A percentile compares a stretch with the other conserved stretches of the same genome.
These are phyloP conservation scores for Maudiozyma bulderi DNA, from an alignment of 805 yeast genomes.

Conservation along the genomic window DNA sequence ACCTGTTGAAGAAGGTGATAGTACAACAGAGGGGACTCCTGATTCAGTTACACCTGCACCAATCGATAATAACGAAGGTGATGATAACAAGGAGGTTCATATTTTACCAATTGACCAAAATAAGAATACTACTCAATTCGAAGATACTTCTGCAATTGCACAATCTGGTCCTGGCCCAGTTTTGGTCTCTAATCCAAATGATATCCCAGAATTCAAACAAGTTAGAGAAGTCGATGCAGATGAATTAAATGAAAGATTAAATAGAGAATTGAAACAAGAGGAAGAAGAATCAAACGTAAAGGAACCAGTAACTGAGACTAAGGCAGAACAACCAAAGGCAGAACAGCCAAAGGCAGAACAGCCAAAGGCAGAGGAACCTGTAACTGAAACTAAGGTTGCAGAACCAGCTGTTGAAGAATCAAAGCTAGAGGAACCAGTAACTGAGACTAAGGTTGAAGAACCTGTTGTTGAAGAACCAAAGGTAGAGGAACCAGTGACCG, in stretches of 20 bases:
- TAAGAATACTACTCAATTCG: slow-evolving; percentile 26
- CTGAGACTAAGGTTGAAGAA: background rate
- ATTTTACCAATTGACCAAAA: slow-evolving; percentile 37
- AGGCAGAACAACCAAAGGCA: no score
- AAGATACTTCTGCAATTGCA: slow-evolving; percentile 39
- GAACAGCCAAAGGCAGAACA: no score
- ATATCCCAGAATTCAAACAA: slow-evolving; percentile 57
- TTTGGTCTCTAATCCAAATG: slow-evolving; percentile 43
- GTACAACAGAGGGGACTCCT: slow-evolving; percentile 6
- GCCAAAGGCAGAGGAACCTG: no score
- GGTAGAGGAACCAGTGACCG: background rate
- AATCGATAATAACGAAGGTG: no score
- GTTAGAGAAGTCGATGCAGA: slow-evolving; percentile 48
- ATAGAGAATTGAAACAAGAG: slow-evolving; percentile 12
- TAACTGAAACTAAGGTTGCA: no score
- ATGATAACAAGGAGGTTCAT: slow-evolving; percentile 20
- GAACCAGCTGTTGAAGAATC: no score
- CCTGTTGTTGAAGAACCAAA: no score
- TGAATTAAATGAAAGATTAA: slow-evolving; percentile 42
- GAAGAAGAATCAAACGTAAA: slow-evolving; percentile 2
- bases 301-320: background rate
- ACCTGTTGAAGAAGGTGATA: slow-evolving; percentile 2
- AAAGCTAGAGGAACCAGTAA: no score
- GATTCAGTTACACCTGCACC: slow-evolving; percentile 14
- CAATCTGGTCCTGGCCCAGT: slow-evolving; percentile 66